Evolutionary conservation across 1,284 basidiomycete genomes (phyloP).

Genomic region (Malassezia yamatoensis): DNA sequence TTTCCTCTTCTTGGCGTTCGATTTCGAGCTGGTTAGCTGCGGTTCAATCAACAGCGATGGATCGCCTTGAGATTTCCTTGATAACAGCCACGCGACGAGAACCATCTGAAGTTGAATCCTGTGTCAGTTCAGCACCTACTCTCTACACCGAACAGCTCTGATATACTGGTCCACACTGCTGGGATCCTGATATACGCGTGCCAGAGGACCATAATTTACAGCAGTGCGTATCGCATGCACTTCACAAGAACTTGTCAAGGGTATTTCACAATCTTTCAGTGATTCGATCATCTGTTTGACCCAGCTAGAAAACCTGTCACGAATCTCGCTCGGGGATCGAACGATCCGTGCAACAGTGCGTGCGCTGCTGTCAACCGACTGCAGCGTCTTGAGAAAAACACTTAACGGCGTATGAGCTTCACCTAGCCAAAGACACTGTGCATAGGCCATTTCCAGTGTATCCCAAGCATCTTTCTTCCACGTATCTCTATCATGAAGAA

Average conservation of each 20-base stretch:
- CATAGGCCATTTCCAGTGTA: background rate
- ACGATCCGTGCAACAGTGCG: background rate
- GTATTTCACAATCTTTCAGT: background rate
- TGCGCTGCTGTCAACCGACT: background rate
- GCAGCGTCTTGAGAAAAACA: background rate
- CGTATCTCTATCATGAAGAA: too few relatives aligned
- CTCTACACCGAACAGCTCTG: slow-evolving; percentile 8
- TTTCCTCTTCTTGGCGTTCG: slow-evolving; percentile 8
- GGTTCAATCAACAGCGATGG: background rate
- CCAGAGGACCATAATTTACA: background rate
- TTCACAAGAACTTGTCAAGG: background rate
- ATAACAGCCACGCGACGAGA: slow-evolving; percentile 6
- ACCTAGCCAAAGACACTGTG: slow-evolving; percentile 13
- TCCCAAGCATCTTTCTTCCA: background rate
- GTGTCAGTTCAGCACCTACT: slow-evolving; percentile 7
- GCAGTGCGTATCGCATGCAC: slow-evolving; percentile 2
- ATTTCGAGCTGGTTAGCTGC: background rate
- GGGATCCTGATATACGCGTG: background rate
- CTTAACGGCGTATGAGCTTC: slow-evolving; percentile 16
- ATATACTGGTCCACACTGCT: background rate
- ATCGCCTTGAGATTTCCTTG: background rate
- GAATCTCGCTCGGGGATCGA: slow-evolving; percentile 9
- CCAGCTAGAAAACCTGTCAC: slow-evolving; percentile 2
- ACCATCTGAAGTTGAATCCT: slow-evolving; percentile 12
- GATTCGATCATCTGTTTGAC: background rate